Evolutionary conservation across 805 yeast genomes (phyloP), one percentile per base, ranked within the genome.

Genomic region (Saccharomycopsis sp.): DNA sequence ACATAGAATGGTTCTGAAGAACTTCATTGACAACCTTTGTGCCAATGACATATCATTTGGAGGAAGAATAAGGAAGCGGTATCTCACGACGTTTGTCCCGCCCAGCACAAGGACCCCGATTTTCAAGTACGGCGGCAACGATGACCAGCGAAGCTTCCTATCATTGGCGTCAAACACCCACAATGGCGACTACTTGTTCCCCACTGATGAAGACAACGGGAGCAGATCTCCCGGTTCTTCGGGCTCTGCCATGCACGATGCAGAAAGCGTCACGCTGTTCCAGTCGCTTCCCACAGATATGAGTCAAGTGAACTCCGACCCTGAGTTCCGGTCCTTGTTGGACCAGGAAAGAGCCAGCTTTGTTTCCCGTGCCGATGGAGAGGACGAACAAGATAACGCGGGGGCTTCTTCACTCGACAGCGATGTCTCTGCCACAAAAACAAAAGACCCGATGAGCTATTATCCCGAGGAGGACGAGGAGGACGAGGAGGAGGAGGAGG

Each of bases 81-180:
- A 36, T 26, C 27, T 46, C 13, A 40, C 45, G 12, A 46, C 50
- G 2, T 64, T 65, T 45, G 53, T 63, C 4, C 64, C 65, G 4
- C 67, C 68, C 2, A 58, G 65, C 35, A 65, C 64, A 22, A 58
- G 59, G 49, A 62, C 64, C n/a, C 68, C 68, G 4, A 48, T 65
- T 38, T 63, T 65, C 15, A 48, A 47, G 6, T 52, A 57, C 49
- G 49, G 58, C 42, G 43, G 55, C 40, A 41, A 63, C 46, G 54
- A 67, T 48, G 55, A 50, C 15, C 58, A 56, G 17, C 49, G 68
- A 48, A 63, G 68, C 42, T 65, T 63, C 43, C 49, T 61, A 8
- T 63, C 69, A 0, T 42, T 66, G 22, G 67, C 58, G 2, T 63
- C 64, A 1, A 52, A 52, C 6, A 59, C 53, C 23, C 58, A 53